phyloP scores from a whole-genome alignment of 208 protist species.

The Polymyxa betae region DNA sequence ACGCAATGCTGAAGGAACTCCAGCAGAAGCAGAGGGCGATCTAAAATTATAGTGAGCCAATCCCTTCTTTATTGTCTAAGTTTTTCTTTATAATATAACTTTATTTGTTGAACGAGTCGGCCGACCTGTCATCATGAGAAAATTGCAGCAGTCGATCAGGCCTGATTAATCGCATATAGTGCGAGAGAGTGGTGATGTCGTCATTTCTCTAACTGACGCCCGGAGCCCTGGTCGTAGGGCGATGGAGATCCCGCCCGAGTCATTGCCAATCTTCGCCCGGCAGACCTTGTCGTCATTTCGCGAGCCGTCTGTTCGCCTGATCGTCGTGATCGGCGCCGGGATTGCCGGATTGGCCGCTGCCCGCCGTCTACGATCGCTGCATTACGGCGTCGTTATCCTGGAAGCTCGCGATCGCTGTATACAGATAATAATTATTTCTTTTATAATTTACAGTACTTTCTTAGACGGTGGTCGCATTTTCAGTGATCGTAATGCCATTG shows the following conservation, averaged over 20 bases:
- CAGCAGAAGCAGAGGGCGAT: neutral
- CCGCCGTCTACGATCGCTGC: neutral
- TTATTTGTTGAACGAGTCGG: too few relatives aligned
- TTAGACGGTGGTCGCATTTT: neutral
- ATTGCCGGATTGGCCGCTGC: neutral
- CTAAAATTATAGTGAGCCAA: too few relatives aligned
- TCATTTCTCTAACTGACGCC: too few relatives aligned
- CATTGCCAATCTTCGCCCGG: neutral
- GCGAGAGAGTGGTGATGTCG: too few relatives aligned
- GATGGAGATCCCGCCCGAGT: too few relatives aligned
- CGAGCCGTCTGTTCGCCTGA: neutral
- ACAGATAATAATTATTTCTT: neutral
- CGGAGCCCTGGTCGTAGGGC: too few relatives aligned
- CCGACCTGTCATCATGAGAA: too few relatives aligned
- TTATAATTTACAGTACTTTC: neutral
- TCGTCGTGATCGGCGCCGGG: slow-evolving; percentile 41
- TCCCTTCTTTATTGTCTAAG: too few relatives aligned
- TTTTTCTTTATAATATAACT: too few relatives aligned
- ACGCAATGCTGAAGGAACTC: neutral
- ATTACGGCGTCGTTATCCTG: neutral
- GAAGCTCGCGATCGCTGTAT: neutral
- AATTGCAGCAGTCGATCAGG: too few relatives aligned
- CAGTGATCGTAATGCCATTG: neutral
- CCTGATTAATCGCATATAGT: too few relatives aligned
- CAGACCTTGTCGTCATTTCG: neutral